Conservation (phyloP, 495 filamentous ascomycete genomes). For the Podospora sp. region DNA sequence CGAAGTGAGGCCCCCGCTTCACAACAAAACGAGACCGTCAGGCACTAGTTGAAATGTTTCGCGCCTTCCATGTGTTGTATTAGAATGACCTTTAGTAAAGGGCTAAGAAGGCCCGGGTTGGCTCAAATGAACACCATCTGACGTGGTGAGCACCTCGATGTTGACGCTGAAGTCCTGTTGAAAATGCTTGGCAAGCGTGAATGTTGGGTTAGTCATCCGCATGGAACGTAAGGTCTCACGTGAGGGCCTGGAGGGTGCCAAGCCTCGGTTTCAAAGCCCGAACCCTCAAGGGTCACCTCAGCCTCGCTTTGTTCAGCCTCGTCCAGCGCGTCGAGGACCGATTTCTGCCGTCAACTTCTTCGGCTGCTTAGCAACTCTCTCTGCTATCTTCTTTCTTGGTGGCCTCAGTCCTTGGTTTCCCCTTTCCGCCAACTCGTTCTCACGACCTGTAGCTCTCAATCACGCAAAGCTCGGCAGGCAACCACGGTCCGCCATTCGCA, state of each 20-base stretch:
- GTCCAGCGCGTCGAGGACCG: slow-evolving; percentile 3
- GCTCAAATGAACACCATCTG: no score
- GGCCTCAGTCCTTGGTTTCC: background rate
- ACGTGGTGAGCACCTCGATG: no score
- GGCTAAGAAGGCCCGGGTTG: no score
- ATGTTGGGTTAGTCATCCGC: background rate
- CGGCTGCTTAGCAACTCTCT: background rate
- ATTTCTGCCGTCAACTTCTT: background rate
- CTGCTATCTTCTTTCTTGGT: background rate
- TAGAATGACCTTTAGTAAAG: no score
- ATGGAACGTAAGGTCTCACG: background rate
- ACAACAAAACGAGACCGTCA: no score
- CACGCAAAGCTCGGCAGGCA: background rate
- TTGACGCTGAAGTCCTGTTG: no score
- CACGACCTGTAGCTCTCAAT: background rate
- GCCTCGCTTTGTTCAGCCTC: slow-evolving; percentile 16
- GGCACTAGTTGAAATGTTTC: no score
- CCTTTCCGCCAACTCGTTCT: background rate
- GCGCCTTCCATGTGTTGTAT: no score
- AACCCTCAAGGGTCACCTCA: background rate
- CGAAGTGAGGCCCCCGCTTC: no score
- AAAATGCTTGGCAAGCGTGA: no score
- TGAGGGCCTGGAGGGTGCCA: background rate
- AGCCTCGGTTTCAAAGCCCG: background rate
- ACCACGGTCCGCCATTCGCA: background rate